These are phyloP conservation scores for Zopfia rhizophila DNA, from an alignment of 2,329 filamentous ascomycete genomes.

Conservation along the genomic window DNA sequence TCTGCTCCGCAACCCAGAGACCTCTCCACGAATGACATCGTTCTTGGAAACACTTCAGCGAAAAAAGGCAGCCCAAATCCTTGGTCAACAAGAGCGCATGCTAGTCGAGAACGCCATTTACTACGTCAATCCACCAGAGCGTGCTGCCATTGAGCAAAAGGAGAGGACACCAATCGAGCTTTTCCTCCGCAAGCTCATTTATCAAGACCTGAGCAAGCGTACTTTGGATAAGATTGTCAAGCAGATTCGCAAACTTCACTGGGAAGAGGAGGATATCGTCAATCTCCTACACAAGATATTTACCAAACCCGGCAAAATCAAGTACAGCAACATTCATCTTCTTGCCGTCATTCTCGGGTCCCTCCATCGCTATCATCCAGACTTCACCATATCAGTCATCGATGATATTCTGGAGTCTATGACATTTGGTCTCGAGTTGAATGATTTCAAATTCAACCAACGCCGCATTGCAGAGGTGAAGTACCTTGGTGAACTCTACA, in stretches of 20 bases:
- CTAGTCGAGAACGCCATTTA: constrained; percentile 98
- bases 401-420: constrained; percentile 92
- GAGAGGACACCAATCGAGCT: constrained; percentile 93
- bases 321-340: constrained; percentile 95
- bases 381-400: constrained; percentile 90
- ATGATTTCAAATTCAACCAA: constrained; percentile 98
- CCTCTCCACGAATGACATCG: constrained; percentile 89
- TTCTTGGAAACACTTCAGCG: constrained; percentile 95
- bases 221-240: constrained; percentile 94
- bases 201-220: constrained; percentile 91
- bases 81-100: constrained; percentile 97
- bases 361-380: constrained; percentile 89
- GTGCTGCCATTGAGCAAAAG: constrained; percentile 95
- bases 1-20: constrained; percentile 90
- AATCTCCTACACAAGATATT: constrained; percentile 88
- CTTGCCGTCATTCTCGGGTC: constrained; percentile 89
- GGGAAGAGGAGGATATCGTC: constrained; percentile 92
- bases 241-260: constrained; percentile 93
- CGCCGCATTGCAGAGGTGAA: constrained; percentile 94
- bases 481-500: constrained; percentile 95
- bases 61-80: constrained; percentile 94
- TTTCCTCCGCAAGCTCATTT: constrained; percentile 92
- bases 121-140: constrained; percentile 94
- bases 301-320: constrained; percentile 95
- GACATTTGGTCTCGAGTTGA: constrained; percentile 87